Evolutionary conservation across 1,284 basidiomycete genomes (phyloP).

Genomic region (Rhodotorula sp.): DNA sequence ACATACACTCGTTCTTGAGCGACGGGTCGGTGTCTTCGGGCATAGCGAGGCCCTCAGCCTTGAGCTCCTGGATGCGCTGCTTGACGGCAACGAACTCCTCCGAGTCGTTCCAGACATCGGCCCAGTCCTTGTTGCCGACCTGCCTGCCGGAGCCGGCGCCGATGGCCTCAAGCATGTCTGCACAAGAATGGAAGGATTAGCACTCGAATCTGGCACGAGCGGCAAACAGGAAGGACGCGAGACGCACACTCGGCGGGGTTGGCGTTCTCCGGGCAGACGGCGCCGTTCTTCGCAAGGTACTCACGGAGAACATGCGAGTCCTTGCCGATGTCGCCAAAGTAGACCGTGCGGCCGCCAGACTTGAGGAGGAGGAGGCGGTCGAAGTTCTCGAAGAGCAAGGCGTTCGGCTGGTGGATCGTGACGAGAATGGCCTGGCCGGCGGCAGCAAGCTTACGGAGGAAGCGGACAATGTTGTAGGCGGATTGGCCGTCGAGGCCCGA

Average conservation of each 20-base stretch:
- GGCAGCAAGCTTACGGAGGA: constrained; percentile 76
- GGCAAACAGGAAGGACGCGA: too few relatives aligned
- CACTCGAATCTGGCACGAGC: background rate
- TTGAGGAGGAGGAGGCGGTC: constrained; percentile 45
- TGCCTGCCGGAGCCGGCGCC: constrained; percentile 49
- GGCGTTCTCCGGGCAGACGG: constrained; percentile 33
- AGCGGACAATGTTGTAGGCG: constrained; percentile 80
- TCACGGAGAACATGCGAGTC: constrained; percentile 58
- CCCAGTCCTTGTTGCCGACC: constrained; percentile 51
- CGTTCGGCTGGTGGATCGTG: constrained; percentile 69
- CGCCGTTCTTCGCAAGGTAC: constrained; percentile 55
- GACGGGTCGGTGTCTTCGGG: constrained; percentile 48
- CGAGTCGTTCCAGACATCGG: constrained; percentile 51
- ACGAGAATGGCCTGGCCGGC: constrained; percentile 71
- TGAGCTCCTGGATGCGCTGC: constrained; percentile 55
- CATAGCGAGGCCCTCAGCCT: constrained; percentile 53
- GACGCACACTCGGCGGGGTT: constrained; percentile 39
- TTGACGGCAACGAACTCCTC: constrained; percentile 50
- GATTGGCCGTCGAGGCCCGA: constrained; percentile 69
- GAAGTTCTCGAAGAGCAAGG: constrained; percentile 52
- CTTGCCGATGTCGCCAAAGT: constrained; percentile 48
- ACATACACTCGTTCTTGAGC: constrained; percentile 38
- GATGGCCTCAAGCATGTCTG: constrained; percentile 51
- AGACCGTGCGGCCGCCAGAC: constrained; percentile 44
- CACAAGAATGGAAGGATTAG: background rate